Base-by-base conservation (phyloP, 129 eudicot genomes). In the Sambucus nigra region DNA sequence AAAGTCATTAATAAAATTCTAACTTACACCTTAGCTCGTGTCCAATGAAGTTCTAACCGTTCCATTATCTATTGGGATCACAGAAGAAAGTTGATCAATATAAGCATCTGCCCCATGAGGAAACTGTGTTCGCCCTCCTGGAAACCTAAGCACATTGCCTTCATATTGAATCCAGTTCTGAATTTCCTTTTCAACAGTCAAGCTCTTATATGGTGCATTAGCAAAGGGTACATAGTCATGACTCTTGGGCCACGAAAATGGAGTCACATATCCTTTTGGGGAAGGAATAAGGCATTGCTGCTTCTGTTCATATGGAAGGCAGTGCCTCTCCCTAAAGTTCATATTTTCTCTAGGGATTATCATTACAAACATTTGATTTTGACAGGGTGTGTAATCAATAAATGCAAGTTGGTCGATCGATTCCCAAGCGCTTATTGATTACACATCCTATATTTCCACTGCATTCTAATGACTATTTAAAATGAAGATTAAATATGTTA, bases 121-220 rank as follows among this genome's bases (percentile, higher is more conserved):
- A 66, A 80, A 81, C 70, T 81, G 89, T 38, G 89, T 81, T 51
- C 89, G 84, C 3, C 89, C 89, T 59, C 89, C 89, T 1, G 89
- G 89, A 53, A 81, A 81, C 67, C 89, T 63, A 54, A 81, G 73
- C 16, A 81, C 81, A 55, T 73, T 40, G n/a, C 84, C 89, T 69
- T 81, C 89, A 47, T 76, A 77, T 58, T 76, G 89, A 28, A 81
- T 74, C 89, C 89, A 81, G 59, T 81, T 81, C 70, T 81, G 89
- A 46, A 81, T 64, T 15, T 81, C 89, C 81, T 81, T 81, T 63
- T 81, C 88, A 20, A 81, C 80, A 5, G 88, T 81, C 64, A 81
- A 72, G 60, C 83, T 81, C 51, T 81, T 81, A 51, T 81, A 71
- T 0, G 89, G 89, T 45, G 89, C 89, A 70, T 81, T 81, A 13